Evolutionary conservation across 768 basidiomycete genomes (phyloP).

Genomic region (Paxillus involutus): DNA sequence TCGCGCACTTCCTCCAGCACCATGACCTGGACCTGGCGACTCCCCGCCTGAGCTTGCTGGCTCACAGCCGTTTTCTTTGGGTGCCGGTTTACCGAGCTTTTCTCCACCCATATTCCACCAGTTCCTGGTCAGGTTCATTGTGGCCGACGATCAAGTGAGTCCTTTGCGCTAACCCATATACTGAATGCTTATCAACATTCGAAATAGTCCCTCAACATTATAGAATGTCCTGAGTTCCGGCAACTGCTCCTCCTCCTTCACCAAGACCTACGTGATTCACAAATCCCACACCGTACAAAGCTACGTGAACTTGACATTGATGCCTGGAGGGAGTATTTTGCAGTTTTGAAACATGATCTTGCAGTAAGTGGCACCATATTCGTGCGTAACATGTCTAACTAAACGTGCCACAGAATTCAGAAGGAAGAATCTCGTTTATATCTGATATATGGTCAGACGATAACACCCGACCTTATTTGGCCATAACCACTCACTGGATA

Average conservation of each 20-base stretch:
- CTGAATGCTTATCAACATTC: neutral
- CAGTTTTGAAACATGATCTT: conserved; percentile 19
- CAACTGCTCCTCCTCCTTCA: conserved; percentile 22
- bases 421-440: conserved; percentile 7
- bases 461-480: conserved; percentile 9
- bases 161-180: neutral
- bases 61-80: neutral
- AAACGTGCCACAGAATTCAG: neutral
- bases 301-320: conserved; percentile 20
- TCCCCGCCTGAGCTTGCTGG: neutral
- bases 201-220: conserved; percentile 1
- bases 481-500: conserved; percentile 15
- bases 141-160: conserved; percentile 8
- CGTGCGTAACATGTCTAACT: neutral
- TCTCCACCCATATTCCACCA: neutral
- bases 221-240: conserved; percentile 24
- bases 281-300: conserved; percentile 26
- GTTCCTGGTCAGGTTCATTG: conserved; percentile 2
- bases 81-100: neutral
- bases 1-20: neutral
- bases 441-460: conserved; percentile 16
- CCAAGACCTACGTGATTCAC: conserved; percentile 18
- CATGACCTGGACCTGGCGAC: neutral
- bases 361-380: conserved; percentile 13
- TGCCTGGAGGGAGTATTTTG: conserved; percentile 20